Base-by-base conservation (phyloP, 768 basidiomycete species). In the Psilocybe sp. region DNA sequence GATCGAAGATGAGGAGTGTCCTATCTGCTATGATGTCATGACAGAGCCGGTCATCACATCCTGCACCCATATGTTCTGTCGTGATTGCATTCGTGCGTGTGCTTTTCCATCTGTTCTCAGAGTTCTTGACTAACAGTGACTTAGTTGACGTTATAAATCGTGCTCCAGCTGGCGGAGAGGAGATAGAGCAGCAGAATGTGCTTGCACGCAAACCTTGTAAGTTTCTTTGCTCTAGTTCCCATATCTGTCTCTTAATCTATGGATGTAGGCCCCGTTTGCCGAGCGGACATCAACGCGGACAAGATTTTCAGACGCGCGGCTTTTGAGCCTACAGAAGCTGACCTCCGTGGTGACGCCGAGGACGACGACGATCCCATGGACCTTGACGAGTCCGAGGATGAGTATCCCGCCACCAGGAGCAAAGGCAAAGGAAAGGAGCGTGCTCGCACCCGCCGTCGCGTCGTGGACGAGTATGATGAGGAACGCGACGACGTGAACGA, bases 41-140 rank as follows among this genome's bases (percentile, higher is more conserved):
- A 75, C 71, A 1, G 72, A 81, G 46, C 69, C 82, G 13, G 68
- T 81, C 15, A 61, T 88, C 36, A 86, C 85, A 0, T 55, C 71
- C 0, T 90, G 88, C 57, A 62, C 63, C 1, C 87, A 88, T 56
- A 63, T 74, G 1, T 88, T 85, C 64, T 88, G 87, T 61, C 69
- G 71, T 6, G 75, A 77, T 35, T 88, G 87, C 58, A 69, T 86
- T 23, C 48, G 79, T 79, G 59, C 52, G 73, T 63, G 9, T n/a
- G 7, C 11, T 10, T 31, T 13, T 7, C 9, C 34, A 23, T 19
- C 44, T 39, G 32, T 6, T 49, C 28, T 19, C 48, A 13, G 32
- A 4, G 23, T 40, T 34, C 44, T 45, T 5, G 40, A 47, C 19
- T 49, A 37, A 49, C 34, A 43, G 38, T n/a, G 19, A 15, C 5